phyloP scores from a whole-genome alignment of 2,329 filamentous ascomycete species.

The Cordyceps tenuipes region DNA sequence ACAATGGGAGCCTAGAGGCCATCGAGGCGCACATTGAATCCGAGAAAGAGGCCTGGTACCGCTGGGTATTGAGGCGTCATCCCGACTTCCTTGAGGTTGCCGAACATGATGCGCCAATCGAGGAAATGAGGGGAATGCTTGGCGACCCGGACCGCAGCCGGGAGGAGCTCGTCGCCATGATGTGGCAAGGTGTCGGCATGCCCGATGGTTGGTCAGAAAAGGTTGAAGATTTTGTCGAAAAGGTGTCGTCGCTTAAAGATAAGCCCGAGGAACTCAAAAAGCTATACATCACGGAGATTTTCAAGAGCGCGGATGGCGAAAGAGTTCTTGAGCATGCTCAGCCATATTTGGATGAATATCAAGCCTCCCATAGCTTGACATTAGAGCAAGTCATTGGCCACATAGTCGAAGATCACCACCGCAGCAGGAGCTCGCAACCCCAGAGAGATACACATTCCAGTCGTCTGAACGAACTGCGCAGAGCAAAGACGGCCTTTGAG shows the following conservation, averaged over 20 bases:
- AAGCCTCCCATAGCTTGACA: constrained; percentile 18
- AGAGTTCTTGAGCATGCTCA: constrained; percentile 24
- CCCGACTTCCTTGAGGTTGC: constrained; percentile 30
- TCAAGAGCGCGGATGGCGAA: constrained; percentile 29
- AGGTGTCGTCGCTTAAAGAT: constrained; percentile 24
- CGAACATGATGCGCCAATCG: constrained; percentile 20
- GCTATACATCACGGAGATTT: constrained; percentile 34
- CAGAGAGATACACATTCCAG: constrained; percentile 30
- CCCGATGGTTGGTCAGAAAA: constrained; percentile 24
- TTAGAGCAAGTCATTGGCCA: constrained; percentile 28
- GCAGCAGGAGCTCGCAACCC: constrained; percentile 22
- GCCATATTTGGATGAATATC: constrained; percentile 33
- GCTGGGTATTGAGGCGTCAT: constrained; percentile 33
- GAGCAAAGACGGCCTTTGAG: constrained; percentile 42
- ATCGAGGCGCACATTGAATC: constrained; percentile 43
- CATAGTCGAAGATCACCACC: constrained; percentile 25
- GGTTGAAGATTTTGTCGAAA: constrained; percentile 27
- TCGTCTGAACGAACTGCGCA: constrained; percentile 38
- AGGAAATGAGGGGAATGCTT: constrained; percentile 27
- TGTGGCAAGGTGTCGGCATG: constrained; percentile 29
- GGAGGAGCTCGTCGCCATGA: constrained; percentile 28
- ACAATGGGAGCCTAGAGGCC: constrained; percentile 32
- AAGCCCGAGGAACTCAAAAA: constrained; percentile 26
- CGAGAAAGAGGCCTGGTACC: constrained; percentile 47
- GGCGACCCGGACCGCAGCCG: constrained; percentile 30